Evolutionary conservation across 495 filamentous ascomycete genomes (phyloP), one percentile per base, ranked within the genome.

Genomic region (Neurospora sp.): DNA sequence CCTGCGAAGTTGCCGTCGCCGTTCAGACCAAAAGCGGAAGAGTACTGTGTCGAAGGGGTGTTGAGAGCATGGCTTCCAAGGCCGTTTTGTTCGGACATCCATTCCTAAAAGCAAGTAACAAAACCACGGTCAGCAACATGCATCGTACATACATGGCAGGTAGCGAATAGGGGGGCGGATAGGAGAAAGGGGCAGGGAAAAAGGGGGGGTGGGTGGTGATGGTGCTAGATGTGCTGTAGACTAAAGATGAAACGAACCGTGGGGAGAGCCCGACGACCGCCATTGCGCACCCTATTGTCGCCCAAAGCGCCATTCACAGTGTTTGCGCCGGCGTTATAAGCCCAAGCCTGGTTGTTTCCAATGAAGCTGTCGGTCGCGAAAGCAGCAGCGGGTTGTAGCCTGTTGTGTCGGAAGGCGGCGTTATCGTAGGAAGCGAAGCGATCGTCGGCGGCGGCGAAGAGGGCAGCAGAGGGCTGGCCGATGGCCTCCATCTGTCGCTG

Each of bases 331-430:
- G 75, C 73, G 65, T 83, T 84, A 78, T 87, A 87, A 48, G 80
- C 80, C 86, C 86, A 88, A 0, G 85, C 81, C 73, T 86, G 85
- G 53, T 73, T 79, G 71, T 83, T 85, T 20, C 85, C 84, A 70
- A 82, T 77, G 73, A 85, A 86, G 68, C 71, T 78, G 37, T 83
- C 80, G 10, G 75, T 75, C 35, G 53, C 70, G 71, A 76, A 75
- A 61, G 73, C 73, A 39, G 76, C 71, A 88, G 80, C 72, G 87
- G 87, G 76, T 90, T 89, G 75, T 88, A 88, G 76, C 88, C 85
- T 77, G 84, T 84, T 77, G 81, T 85, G 77, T 88, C 89, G 79
- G 86, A 91, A 80, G 86, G 85, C 75, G 82, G 81, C 83, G 86
- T 82, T 83, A 85, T 75, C 81, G 91, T 77, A 91, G 73, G 75